Evolutionary conservation across 1,284 basidiomycete genomes (phyloP).

Genomic region (Termitomyces sp.): DNA sequence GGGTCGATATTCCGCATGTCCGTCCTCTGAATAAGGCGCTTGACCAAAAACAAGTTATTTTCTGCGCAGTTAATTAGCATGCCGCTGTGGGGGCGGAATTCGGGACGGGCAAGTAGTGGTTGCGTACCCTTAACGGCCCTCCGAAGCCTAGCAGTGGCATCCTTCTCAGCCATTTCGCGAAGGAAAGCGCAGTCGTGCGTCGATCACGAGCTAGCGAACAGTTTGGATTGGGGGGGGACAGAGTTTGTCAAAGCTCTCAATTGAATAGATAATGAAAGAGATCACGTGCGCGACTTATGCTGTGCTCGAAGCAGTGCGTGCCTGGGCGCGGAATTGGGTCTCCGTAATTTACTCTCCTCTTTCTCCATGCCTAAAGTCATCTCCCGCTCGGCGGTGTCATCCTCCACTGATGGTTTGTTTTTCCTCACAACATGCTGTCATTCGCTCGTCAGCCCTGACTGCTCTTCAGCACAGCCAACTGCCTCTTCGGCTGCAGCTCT

Average conservation of each 20-base stretch:
- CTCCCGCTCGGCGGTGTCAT: constrained; percentile 74
- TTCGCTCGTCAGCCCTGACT: constrained; percentile 3
- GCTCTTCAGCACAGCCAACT: constrained; percentile 61
- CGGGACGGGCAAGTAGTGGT: too few relatives aligned
- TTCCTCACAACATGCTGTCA: constrained; percentile 1
- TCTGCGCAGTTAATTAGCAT: constrained; percentile 44
- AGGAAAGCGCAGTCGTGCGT: constrained; percentile 19
- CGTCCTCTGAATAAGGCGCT: constrained; percentile 72
- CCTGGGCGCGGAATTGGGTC: constrained; percentile 10
- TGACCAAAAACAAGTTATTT: constrained; percentile 88
- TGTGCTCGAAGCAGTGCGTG: constrained; percentile 17
- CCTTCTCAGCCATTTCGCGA: constrained; percentile 71
- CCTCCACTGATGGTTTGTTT: constrained; percentile 68
- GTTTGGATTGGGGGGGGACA: constrained; percentile 6
- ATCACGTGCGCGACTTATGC: constrained; percentile 18
- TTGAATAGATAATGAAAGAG: constrained; percentile 16
- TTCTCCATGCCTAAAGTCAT: constrained; percentile 72
- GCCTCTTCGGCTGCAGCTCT: constrained; percentile 72
- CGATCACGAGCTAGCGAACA: constrained; percentile 18
- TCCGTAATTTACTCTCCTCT: constrained; percentile 5
- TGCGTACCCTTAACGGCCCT: constrained; percentile 73
- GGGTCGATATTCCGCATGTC: constrained; percentile 89
- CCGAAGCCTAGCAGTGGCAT: constrained; percentile 67
- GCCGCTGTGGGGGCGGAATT: constrained; percentile 3
- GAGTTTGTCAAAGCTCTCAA: constrained; percentile 11